Base-by-base conservation (phyloP, 257 asterid genomes). In the Solanum dulcamara region DNA sequence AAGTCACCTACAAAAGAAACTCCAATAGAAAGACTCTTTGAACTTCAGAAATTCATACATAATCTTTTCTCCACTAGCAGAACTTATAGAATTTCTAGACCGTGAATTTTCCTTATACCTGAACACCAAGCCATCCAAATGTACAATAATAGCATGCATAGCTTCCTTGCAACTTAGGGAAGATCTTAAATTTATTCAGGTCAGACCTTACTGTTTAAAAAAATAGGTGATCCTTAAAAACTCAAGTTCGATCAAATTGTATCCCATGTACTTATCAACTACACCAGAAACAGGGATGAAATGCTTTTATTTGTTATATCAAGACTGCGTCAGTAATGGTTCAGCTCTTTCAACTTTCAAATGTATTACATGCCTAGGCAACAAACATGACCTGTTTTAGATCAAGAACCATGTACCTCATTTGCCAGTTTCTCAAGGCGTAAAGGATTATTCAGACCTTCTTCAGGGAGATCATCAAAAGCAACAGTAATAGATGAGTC, bases 381-480 rank as follows among this genome's bases (percentile, higher is more conserved):
- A 62, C 30, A 37, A 74, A 82, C 46, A 46, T 57, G 53, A 40
- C 79, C 42, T 15, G 26, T 84, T 62, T 9, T 18, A 42, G 51
- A 85, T 46, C 83, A 77, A 77, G 42, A 77, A 77, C 48, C 44
- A 37, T 22, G 67, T 92, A 96, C 98, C 99, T 96, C 99, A 87
- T 96, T 96, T 83, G 98, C 97, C 87, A 96, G 81, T 89, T 93
- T 95, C 89, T 95, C 98, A 83, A 96, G 96, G 88, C 98, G 98
- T 77, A 96, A 88, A 84, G 98, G 97, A 81, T 87, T 91, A 88
- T 94, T 94, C 87, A 96, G 75, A 84, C 99, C 98, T 88, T 96
- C 98, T 90, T 96, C 98, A 40, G 98, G 98, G 86, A 96, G 86
- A 86, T 96, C 99, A 88, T 94, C 99, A 84, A 95, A 96, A 84